Percentiles rank a stretch among this genome's conserved stretches.
Conservation (phyloP, 345 rosid species). For the Hibiscus syriacus region DNA sequence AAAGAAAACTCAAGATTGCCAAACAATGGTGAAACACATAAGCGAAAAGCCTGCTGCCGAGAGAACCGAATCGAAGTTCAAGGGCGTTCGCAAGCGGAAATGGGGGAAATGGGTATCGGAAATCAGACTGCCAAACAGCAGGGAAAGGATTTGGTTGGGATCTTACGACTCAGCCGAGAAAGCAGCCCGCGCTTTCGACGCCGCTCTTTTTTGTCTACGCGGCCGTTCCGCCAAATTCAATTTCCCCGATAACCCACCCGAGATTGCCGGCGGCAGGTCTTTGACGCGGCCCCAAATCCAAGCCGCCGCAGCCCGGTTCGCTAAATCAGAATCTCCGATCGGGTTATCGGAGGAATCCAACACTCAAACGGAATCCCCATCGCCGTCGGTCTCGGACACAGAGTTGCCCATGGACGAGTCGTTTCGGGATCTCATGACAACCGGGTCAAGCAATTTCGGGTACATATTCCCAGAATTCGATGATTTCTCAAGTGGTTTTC, state of each 20-base stretch:
- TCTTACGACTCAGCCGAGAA: conserved; percentile 62
- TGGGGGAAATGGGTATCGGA: conserved; percentile 72
- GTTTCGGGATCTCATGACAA: conserved; percentile 21
- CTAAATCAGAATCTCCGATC: conserved; percentile 26
- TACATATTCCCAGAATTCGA: conserved; percentile 47
- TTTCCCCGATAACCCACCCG: conserved; percentile 64
- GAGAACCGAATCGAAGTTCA: conserved; percentile 24
- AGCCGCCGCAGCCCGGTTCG: conserved; percentile 51
- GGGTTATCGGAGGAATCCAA: conserved; percentile 15
- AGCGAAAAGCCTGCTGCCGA: conserved; percentile 11
- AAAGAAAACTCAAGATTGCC: not conserved
- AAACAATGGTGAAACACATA: conserved; percentile 21
- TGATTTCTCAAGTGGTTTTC: conserved; percentile 34
- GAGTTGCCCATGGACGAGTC: conserved; percentile 22
- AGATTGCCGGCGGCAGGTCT: conserved; percentile 42
- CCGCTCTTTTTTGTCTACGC: conserved; percentile 71
- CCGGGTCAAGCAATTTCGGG: conserved; percentile 26
- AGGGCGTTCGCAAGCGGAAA: conserved; percentile 56
- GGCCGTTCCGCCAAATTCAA: conserved; percentile 53
- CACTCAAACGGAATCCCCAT: conserved; percentile 7
- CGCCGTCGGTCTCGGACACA: conserved; percentile 18
- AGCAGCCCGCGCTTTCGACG: conserved; percentile 86
- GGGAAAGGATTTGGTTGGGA: conserved; percentile 57
- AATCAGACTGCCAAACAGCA: conserved; percentile 50
- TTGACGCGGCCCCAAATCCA: conserved; percentile 47